Evolutionary conservation across 805 yeast genomes (phyloP).

Genomic region (Saturnispora dispora): DNA sequence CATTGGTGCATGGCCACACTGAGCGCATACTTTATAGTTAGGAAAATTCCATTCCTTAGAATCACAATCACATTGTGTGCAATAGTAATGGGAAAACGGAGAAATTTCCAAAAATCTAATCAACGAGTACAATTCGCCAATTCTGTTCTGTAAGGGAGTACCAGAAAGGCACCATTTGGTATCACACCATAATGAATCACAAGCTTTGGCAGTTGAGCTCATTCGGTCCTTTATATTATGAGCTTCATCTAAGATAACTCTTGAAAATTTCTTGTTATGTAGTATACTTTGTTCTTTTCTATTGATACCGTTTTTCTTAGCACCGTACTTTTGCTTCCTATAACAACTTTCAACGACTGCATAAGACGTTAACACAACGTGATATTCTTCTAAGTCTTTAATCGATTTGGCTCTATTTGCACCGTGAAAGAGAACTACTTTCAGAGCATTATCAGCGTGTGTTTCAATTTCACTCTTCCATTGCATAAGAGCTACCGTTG

Average conservation of each 20-base stretch:
- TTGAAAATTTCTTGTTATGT: slow-evolving; percentile 65
- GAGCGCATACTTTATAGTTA: slow-evolving; percentile 75
- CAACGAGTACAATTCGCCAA: slow-evolving; percentile 92
- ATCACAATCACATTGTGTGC: slow-evolving; percentile 86
- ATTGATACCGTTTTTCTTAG: slow-evolving; percentile 58
- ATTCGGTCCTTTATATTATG: slow-evolving; percentile 95
- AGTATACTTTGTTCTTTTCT: slow-evolving; percentile 69
- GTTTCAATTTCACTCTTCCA: slow-evolving; percentile 90
- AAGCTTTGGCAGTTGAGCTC: slow-evolving; percentile 89
- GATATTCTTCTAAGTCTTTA: slow-evolving; percentile 51
- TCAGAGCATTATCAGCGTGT: slow-evolving; percentile 66
- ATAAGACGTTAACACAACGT: slow-evolving; percentile 85
- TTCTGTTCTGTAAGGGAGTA: slow-evolving; percentile 92
- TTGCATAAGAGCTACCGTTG: slow-evolving; percentile 97
- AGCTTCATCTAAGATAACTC: slow-evolving; percentile 93
- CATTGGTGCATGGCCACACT: slow-evolving; percentile 90
- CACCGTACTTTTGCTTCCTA: slow-evolving; percentile 77
- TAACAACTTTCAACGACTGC: slow-evolving; percentile 83
- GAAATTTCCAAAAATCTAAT: slow-evolving; percentile 73
- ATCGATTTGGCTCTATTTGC: slow-evolving; percentile 57
- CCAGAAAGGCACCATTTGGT: slow-evolving; percentile 92
- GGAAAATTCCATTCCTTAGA: slow-evolving; percentile 79
- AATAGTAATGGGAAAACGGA: slow-evolving; percentile 84
- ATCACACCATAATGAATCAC: slow-evolving; percentile 58
- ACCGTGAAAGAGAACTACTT: slow-evolving; percentile 76